Evolutionary conservation across 495 filamentous ascomycete genomes (phyloP).

Genomic region (Chaetomium fimeti): DNA sequence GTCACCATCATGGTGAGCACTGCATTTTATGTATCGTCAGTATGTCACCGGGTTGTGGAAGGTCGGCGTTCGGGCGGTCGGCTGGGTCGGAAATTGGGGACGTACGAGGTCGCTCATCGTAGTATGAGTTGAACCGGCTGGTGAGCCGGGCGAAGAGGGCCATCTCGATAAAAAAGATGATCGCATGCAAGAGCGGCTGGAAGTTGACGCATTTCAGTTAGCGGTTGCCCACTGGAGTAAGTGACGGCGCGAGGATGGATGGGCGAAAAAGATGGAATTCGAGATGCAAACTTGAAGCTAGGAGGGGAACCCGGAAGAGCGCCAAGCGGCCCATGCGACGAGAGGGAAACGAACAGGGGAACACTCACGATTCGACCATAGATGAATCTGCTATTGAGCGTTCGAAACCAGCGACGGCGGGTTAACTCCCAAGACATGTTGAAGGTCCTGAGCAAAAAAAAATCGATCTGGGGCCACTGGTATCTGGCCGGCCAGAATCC

Average conservation of each 20-base stretch:
- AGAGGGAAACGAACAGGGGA: constrained; percentile 22
- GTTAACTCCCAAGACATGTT: constrained; percentile 56
- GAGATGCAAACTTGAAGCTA: constrained; percentile 13
- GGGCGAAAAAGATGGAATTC: not conserved
- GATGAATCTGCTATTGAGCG: constrained; percentile 74
- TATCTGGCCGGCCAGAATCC: not conserved
- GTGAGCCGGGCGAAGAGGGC: constrained; percentile 73
- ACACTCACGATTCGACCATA: constrained; percentile 74
- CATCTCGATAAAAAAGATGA: constrained; percentile 88
- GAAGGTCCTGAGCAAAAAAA: not conserved
- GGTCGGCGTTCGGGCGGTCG: not conserved
- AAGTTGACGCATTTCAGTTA: constrained; percentile 23
- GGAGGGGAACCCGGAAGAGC: constrained; percentile 1
- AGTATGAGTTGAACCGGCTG: constrained; percentile 89
- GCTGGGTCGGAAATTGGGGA: not conserved
- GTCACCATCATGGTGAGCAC: constrained; percentile 98
- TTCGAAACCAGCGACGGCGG: constrained; percentile 62
- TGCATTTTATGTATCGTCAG: constrained; percentile 33
- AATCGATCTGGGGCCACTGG: not conserved
- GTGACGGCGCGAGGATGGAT: constrained; percentile 14
- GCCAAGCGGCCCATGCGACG: constrained; percentile 24
- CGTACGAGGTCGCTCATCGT: constrained; percentile 78
- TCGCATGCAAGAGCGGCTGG: constrained; percentile 81
- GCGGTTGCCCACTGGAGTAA: constrained; percentile 10
- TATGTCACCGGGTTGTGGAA: not conserved